Conservation (phyloP, 1,139 yeast genomes). For the Kluyveromyces sp. region DNA sequence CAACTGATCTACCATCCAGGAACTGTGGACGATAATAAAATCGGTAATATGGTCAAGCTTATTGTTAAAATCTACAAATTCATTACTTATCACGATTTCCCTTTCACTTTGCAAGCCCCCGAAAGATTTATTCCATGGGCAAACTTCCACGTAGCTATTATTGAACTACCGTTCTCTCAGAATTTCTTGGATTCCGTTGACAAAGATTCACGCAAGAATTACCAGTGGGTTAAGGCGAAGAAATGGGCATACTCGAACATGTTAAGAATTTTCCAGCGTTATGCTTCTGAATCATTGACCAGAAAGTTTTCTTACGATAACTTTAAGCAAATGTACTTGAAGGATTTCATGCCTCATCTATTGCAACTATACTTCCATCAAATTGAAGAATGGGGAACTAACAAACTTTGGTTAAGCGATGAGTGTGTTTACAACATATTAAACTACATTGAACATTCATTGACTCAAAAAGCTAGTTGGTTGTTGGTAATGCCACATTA, state of each 20-base stretch:
- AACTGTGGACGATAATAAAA: slow-evolving; percentile 36
- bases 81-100: slow-evolving; percentile 73
- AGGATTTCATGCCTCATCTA: slow-evolving; percentile 66
- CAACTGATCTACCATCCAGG: slow-evolving; percentile 32
- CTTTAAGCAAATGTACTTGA: slow-evolving; percentile 42
- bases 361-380: slow-evolving; percentile 55
- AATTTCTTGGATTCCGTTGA: slow-evolving; percentile 39
- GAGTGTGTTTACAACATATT: slow-evolving; percentile 61
- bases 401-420: slow-evolving; percentile 60
- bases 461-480: slow-evolving; percentile 67
- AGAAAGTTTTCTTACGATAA: slow-evolving; percentile 45
- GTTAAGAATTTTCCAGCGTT: slow-evolving; percentile 65
- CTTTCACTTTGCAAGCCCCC: slow-evolving; percentile 53
- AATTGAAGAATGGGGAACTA: slow-evolving; percentile 65
- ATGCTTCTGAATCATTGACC: slow-evolving; percentile 48
- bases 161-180: slow-evolving; percentile 53
- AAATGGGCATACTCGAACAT: slow-evolving; percentile 88
- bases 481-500: slow-evolving; percentile 60
- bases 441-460: slow-evolving; percentile 62
- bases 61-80: slow-evolving; percentile 75
- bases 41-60: slow-evolving; percentile 73
- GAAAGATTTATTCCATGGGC: slow-evolving; percentile 67
- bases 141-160: slow-evolving; percentile 61
- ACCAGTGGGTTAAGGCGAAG: slow-evolving; percentile 69
- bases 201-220: slow-evolving; percentile 38